Evolutionary conservation across 495 filamentous ascomycete species (phyloP).

Genomic region (Collariella sp.): DNA sequence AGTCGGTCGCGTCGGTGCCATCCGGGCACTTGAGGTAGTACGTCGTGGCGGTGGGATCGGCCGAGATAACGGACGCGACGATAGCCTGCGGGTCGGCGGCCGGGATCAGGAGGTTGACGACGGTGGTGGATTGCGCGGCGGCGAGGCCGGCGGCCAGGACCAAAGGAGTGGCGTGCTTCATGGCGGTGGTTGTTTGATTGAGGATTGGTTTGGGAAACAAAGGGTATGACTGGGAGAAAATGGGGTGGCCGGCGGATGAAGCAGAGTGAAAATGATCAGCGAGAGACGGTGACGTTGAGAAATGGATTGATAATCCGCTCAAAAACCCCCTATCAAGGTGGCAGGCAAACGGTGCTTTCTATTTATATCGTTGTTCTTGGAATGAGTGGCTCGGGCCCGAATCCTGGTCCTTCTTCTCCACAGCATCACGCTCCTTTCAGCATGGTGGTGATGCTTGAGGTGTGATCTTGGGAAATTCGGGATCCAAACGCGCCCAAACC

Average conservation of each 20-base stretch:
- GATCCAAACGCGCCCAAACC: no score
- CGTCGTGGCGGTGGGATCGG: constrained; percentile 32
- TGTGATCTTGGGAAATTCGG: no score
- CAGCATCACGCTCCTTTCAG: no score
- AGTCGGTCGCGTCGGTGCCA: constrained; percentile 18
- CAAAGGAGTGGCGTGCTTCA: constrained; percentile 12
- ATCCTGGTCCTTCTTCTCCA: no score
- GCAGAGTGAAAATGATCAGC: no score
- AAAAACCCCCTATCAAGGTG: no score
- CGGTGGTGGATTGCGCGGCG: constrained; percentile 21
- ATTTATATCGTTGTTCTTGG: no score
- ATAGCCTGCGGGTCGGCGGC: constrained; percentile 29
- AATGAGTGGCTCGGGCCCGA: no score
- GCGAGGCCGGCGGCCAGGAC: constrained; percentile 21
- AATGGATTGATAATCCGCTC: no score
- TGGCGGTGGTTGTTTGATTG: neutral
- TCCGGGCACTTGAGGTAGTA: constrained; percentile 36
- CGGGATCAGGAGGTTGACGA: constrained; percentile 33
- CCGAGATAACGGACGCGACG: constrained; percentile 35
- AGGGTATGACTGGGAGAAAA: neutral
- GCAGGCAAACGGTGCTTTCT: no score
- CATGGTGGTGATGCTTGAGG: no score
- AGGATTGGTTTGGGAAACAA: neutral
- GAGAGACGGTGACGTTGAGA: no score
- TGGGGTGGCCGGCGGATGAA: neutral